phyloP scores from a whole-genome alignment of 148 eudicot genomes.

The Gaultheria prostrata region DNA sequence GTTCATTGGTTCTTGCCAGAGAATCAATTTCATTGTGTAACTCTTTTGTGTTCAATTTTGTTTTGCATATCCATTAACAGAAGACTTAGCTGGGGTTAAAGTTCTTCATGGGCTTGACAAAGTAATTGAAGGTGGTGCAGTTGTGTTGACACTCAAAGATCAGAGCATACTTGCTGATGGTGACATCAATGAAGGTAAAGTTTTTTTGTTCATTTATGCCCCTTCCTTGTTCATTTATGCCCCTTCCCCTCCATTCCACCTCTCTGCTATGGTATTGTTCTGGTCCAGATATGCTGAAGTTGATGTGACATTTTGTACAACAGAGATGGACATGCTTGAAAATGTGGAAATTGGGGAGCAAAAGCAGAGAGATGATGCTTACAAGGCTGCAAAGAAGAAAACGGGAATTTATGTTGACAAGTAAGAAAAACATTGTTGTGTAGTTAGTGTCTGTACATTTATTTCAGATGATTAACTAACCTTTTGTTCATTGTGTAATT shows the following conservation, averaged over 20 bases:
- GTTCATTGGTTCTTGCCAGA: not conserved
- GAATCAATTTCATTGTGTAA: not conserved
- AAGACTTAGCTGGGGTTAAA: constrained; percentile 76
- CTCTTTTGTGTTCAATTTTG: not conserved
- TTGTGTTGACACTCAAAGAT: constrained; percentile 95
- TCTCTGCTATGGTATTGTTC: constrained; percentile 18
- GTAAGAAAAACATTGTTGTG: constrained; percentile 37
- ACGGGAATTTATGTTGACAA: constrained; percentile 71
- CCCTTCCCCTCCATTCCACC: not conserved
- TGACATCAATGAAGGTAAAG: constrained; percentile 73
- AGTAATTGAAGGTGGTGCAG: constrained; percentile 95
- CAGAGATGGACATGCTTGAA: constrained; percentile 94
- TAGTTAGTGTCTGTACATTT: not conserved
- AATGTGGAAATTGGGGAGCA: constrained; percentile 98
- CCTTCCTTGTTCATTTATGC: not conserved
- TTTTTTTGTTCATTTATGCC: not conserved
- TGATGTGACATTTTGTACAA: constrained; percentile 36
- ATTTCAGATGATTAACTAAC: constrained; percentile 7
- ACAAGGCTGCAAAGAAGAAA: constrained; percentile 83
- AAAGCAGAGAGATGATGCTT: constrained; percentile 86
- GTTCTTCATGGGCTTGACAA: constrained; percentile 96
- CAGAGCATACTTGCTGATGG: constrained; percentile 92
- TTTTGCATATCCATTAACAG: constrained; percentile 30
- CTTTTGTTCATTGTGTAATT: constrained; percentile 18
- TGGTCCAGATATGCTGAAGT: constrained; percentile 35